Base-by-base conservation (phyloP, 2,329 filamentous ascomycete genomes). In the Hymenoscyphus albidus region DNA sequence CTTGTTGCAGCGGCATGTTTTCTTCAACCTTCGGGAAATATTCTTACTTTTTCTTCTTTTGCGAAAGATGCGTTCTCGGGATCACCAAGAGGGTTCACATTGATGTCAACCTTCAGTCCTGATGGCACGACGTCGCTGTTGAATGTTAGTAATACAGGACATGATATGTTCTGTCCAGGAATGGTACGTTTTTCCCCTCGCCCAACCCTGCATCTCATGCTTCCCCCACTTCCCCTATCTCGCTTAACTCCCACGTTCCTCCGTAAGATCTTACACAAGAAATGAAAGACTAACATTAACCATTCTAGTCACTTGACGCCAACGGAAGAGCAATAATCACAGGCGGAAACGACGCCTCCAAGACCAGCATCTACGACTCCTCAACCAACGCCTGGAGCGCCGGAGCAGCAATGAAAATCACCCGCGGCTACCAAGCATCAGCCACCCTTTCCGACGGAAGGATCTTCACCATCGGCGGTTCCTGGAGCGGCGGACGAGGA, bases 161-260 rank as follows among this genome's bases (percentile, higher is more conserved):
- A 84, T 68, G 82, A 84, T 69, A 85, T 84, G 82, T 85, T 84
- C 68, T 85, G 83, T 69, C 83, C 84, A 0, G 84, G 83, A 1
- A 82, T 85, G 60, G 44, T 51, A 51, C 18, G 44, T 22, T 81
- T 78, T 7, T 73, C 81, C 13, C 32, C 13, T n/a, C 13, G 7
- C 18, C 44, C 18, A 5, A 22, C 44, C 18, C 7, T 51, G 6
- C 27, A 27, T 27, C 27, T 22, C 16, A 51, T 10, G 5, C 44
- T 13, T n/a, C 6, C 44, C 18, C 54, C 54, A 64, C 59, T 51
- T 58, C 59, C 58, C 27, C 42, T 39, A 54, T 62, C 58, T 51
- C 44, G 44, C 44, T 51, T 51, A 51, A 12, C 18, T 51, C 18
- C 18, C 44, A 22, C 18, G 42, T 22, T 18, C 18, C 9, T 22